Conservation (phyloP, 139 green algal genomes). For the Monoraphidium neglectum region DNA sequence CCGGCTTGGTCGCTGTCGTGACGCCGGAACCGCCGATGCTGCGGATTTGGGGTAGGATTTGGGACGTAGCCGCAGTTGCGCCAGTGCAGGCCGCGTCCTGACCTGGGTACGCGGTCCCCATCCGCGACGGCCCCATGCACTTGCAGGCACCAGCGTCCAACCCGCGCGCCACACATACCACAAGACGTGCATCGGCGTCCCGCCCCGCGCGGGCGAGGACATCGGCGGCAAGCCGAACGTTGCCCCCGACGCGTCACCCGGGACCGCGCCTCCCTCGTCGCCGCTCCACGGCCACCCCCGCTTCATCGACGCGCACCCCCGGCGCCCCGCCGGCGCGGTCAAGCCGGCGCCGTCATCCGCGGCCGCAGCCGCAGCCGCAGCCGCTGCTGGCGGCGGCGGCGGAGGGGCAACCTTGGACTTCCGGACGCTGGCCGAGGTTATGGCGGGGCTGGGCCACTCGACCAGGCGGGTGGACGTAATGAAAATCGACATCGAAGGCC, state of each 20-base stretch:
- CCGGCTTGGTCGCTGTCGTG: too few species aligned
- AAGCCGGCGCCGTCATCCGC: neutral
- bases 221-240: too few species aligned
- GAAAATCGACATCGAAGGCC: conserved; percentile 26
- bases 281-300: neutral
- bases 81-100: neutral
- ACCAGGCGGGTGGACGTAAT: neutral
- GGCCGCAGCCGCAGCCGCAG: conserved; percentile 8
- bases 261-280: neutral
- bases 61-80: conserved; percentile 17
- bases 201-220: neutral
- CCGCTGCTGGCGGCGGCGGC: neutral
- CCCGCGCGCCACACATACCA: conserved; percentile 14
- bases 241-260: too few species aligned
- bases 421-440: conserved; percentile 13
- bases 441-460: conserved; percentile 1
- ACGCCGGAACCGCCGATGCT: too few species aligned
- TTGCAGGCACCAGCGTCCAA: conserved; percentile 5
- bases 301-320: neutral
- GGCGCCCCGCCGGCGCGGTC: neutral
- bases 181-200: neutral
- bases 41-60: neutral
- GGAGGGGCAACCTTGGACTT: neutral
- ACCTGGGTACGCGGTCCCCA: neutral
- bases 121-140: neutral